Evolutionary conservation across 1,284 basidiomycete genomes (phyloP), one percentile per base, ranked within the genome.

Genomic region (Agroathelia rolfsii): DNA sequence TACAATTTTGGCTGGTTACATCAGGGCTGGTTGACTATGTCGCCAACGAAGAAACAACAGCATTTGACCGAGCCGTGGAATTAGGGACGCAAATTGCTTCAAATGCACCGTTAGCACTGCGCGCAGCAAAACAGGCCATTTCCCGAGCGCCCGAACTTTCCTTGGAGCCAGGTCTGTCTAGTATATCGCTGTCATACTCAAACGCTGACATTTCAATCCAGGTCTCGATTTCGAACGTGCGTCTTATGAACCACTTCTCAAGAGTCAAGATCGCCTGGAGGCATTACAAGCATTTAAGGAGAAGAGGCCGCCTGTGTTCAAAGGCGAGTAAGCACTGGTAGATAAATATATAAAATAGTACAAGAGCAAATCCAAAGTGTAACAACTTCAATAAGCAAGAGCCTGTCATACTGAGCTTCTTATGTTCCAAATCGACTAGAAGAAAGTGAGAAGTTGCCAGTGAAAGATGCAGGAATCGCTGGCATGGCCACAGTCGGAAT

Each of bases 211-310:
- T 11, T 13, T 7, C 16, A 24, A 21, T 13, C 3, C 50, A 69
- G 89, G 89, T 6, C 67, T 95, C 5, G 86, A 92, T 53, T 87
- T 93, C 44, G 92, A 96, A 56, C 67, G 84, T 20, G 76, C 78
- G 7, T 78, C 84, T 15, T 96, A 96, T 46, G 83, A 94, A 45
- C 70, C 75, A 1, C 66, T 96, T n/a, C 59, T 96, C 10, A 66
- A 68, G 24, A 82, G 70, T 10, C 68, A 78, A 43, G 92, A 96
- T 52, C 72, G 92, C 9, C 48, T 73, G 5, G 92, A 96, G 57
- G 93, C 90, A 8, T 62, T 96, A 19, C 61, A 74, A 38, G 92
- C 92, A 3, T 96, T 96, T 61, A 80, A 73, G 42, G 86, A 90
- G 59, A 96, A 95, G 59, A 68, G 92, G 29, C 59, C 62, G 19